Evolutionary conservation across 2,329 filamentous ascomycete genomes (phyloP).

Genomic region (Clonostachys rhizophaga): DNA sequence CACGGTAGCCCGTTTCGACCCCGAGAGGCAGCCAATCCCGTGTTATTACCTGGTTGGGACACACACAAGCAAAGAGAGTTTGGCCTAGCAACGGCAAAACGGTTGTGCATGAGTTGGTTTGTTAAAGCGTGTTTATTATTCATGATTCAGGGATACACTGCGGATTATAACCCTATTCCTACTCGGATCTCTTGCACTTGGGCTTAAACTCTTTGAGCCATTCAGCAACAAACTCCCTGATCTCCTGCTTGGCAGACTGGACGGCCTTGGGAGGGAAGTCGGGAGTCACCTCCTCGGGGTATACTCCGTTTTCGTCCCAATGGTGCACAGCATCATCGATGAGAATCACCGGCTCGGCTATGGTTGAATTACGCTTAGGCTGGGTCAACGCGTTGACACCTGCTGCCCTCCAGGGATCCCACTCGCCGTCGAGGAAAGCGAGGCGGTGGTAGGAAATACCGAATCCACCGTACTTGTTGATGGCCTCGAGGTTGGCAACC

Average conservation of each 20-base stretch:
- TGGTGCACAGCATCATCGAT: conserved; percentile 7
- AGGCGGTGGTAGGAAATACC: conserved; percentile 70
- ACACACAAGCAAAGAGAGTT: too few relatives aligned
- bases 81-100: too few relatives aligned
- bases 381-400: conserved; percentile 60
- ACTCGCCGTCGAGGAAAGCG: conserved; percentile 70
- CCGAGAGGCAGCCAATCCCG: too few relatives aligned
- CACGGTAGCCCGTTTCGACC: too few relatives aligned
- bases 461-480: conserved; percentile 76
- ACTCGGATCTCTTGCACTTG: background rate
- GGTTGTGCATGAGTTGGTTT: too few relatives aligned
- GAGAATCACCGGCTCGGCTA: conserved; percentile 4
- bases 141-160: too few relatives aligned
- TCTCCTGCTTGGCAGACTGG: conserved; percentile 1
- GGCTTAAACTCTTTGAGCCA: conserved; percentile 6
- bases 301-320: conserved; percentile 7
- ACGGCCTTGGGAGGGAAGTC: conserved; percentile 3
- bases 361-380: conserved; percentile 2
- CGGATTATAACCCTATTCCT: background rate
- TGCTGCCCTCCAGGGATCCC: conserved; percentile 76
- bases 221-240: conserved; percentile 3
- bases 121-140: too few relatives aligned
- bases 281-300: background rate
- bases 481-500: conserved; percentile 55
- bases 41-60: too few relatives aligned